A percentile compares a stretch with the other conserved stretches of the same genome.
phyloP scores from a whole-genome alignment of 257 asterid species.

The Prunella vulgaris region DNA sequence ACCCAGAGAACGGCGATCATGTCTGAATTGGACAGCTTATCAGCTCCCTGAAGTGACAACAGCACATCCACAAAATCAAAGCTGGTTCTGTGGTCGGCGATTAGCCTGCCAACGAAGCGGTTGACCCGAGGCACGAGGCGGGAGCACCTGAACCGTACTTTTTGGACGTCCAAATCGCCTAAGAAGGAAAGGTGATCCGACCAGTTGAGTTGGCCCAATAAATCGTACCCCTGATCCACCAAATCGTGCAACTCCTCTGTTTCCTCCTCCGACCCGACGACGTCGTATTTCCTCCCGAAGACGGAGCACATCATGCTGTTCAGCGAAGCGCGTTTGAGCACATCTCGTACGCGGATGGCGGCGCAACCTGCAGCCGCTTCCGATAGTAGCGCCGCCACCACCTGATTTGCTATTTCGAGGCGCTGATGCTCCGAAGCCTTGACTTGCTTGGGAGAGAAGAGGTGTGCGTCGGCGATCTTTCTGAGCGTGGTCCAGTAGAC shows the following conservation, averaged over 20 bases:
- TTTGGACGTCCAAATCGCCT: conserved; percentile 59
- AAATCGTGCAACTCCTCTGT: conserved; percentile 37
- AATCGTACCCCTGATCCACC: conserved; percentile 69
- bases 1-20: conserved; percentile 93
- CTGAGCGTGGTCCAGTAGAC: conserved; percentile 68
- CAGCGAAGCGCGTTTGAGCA: conserved; percentile 60
- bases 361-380: background rate
- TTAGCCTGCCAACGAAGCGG: conserved; percentile 47
- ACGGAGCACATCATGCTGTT: conserved; percentile 73
- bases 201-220: conserved; percentile 62
- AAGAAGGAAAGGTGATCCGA: conserved; percentile 69
- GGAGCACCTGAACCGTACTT: conserved; percentile 54
- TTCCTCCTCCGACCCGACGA: conserved; percentile 27
- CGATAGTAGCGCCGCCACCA: conserved; percentile 23
- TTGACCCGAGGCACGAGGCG: conserved; percentile 62
- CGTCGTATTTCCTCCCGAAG: conserved; percentile 48
- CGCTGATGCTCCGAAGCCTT: conserved; percentile 48
- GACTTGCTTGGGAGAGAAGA: conserved; percentile 63
- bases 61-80: conserved; percentile 61
- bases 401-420: conserved; percentile 37
- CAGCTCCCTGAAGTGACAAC: conserved; percentile 49
- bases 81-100: conserved; percentile 31
- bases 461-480: conserved; percentile 52
- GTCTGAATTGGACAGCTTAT: conserved; percentile 61
- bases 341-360: conserved; percentile 46